phyloP scores from a whole-genome alignment of 306 rosid species.

The Cucumis melo region DNA sequence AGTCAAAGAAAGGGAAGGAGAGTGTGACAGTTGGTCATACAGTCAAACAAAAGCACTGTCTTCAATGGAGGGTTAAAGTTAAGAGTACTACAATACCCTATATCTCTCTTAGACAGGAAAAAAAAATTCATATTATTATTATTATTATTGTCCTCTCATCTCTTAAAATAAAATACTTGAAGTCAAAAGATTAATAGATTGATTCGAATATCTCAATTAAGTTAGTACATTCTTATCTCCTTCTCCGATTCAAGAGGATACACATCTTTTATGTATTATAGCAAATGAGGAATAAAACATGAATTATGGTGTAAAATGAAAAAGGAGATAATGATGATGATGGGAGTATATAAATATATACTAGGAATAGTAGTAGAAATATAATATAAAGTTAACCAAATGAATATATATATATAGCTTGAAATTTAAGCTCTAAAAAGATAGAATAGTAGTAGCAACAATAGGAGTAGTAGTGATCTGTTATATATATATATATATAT shows the following conservation, averaged over 20 bases:
- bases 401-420: background rate
- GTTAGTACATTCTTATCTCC: too few relatives aligned
- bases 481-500: background rate
- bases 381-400: too few relatives aligned
- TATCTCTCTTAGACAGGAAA: background rate
- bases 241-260: too few relatives aligned
- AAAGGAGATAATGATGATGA: background rate
- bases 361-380: too few relatives aligned
- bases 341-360: background rate
- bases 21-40: conserved; percentile 1
- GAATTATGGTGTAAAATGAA: background rate
- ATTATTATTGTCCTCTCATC: background rate
- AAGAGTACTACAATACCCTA: background rate
- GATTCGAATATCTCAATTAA: too few relatives aligned
- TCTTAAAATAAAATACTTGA: too few relatives aligned
- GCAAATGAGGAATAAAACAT: background rate
- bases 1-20: background rate
- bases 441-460: background rate
- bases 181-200: too few relatives aligned
- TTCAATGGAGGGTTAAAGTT: background rate
- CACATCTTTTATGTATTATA: too few relatives aligned
- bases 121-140: background rate
- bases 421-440: background rate
- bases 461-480: background rate
- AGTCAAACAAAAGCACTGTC: background rate